These are phyloP conservation scores for Pugionium cornutum DNA, from an alignment of 345 rosid species.

Conservation along the genomic window DNA sequence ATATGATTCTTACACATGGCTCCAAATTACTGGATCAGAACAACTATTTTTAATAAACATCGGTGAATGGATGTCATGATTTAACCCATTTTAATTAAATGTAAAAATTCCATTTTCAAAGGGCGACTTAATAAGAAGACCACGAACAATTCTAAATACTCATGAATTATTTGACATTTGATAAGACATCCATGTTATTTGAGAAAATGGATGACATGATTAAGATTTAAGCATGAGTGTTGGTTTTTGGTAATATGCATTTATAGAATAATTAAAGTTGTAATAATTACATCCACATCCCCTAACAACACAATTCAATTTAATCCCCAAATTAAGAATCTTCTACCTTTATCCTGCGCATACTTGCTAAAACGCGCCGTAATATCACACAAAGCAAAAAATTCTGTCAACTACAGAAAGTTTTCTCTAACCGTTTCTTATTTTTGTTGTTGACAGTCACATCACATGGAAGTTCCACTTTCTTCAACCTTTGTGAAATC, in stretches of 20 bases:
- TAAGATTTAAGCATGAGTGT: constrained; percentile 24
- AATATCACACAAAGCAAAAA: background rate
- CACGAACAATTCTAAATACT: constrained; percentile 3
- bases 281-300: constrained; percentile 7
- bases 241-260: constrained; percentile 1
- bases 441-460: constrained; percentile 16
- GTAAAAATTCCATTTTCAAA: background rate
- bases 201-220: constrained; percentile 35
- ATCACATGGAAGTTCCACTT: constrained; percentile 19
- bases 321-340: background rate
- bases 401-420: background rate
- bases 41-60: background rate
- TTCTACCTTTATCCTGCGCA: constrained; percentile 18
- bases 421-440: constrained; percentile 28
- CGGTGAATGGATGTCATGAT: constrained; percentile 13
- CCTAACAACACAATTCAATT: constrained; percentile 18
- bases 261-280: constrained; percentile 29
- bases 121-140: background rate
- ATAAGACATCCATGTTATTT: background rate
- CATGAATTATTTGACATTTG: constrained; percentile 2
- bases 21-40: constrained; percentile 8
- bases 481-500: constrained; percentile 24
- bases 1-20: constrained; percentile 15
- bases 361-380: constrained; percentile 27
- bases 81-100: background rate